These are phyloP conservation scores for Ceratocystis harringtonii DNA, from an alignment of 2,329 filamentous ascomycete species.

Conservation along the genomic window DNA sequence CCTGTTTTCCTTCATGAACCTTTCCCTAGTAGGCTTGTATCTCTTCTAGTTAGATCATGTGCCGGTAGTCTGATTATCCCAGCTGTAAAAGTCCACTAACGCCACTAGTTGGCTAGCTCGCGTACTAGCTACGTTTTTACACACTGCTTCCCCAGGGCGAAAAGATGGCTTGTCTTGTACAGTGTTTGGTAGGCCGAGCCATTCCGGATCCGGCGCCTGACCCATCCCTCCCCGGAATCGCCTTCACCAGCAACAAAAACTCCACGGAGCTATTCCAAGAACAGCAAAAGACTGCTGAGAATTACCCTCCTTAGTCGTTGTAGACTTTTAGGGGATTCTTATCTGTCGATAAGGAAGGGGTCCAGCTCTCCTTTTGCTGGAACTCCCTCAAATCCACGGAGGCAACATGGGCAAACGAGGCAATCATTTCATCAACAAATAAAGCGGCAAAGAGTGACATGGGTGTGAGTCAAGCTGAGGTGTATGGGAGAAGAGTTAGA, in stretches of 20 bases:
- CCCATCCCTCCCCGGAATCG: background rate
- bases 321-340: background rate
- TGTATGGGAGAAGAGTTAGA: background rate
- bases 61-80: background rate
- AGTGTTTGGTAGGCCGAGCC: background rate
- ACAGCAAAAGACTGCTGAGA: background rate
- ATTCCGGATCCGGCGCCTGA: background rate
- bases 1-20: background rate
- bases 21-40: background rate
- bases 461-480: background rate
- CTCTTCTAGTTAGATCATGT: background rate
- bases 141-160: background rate
- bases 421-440: background rate
- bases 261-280: background rate
- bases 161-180: background rate
- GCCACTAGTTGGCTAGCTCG: background rate
- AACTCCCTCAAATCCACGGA: background rate
- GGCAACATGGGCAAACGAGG: background rate
- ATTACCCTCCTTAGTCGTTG: background rate
- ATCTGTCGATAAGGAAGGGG: background rate
- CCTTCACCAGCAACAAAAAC: background rate
- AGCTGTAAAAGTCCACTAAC: too few species aligned
- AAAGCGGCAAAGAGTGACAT: background rate
- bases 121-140: background rate
- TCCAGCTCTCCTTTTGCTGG: background rate